phyloP scores from a whole-genome alignment of 2,329 filamentous ascomycete genomes.

The Diplodia sapinea region DNA sequence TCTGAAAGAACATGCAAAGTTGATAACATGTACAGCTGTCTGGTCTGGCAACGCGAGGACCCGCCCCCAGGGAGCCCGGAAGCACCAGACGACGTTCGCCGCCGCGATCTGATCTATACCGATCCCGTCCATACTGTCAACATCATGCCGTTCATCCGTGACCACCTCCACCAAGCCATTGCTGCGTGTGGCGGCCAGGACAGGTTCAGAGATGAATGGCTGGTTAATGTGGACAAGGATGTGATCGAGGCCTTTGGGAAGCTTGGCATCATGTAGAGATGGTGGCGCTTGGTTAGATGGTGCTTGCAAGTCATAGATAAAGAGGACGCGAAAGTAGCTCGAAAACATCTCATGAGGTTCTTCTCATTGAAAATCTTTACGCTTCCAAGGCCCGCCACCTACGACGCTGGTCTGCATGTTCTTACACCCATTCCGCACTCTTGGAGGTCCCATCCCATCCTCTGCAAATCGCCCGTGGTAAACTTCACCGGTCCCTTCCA shows the following conservation, averaged over 20 bases:
- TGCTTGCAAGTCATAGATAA: background rate
- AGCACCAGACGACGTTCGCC: constrained; percentile 53
- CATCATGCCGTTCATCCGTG: constrained; percentile 67
- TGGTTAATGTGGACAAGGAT: constrained; percentile 76
- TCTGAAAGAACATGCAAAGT: background rate
- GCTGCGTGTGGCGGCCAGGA: constrained; percentile 67
- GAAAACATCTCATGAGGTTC: background rate
- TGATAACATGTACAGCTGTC: constrained; percentile 41
- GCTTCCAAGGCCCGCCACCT: background rate
- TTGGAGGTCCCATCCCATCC: background rate
- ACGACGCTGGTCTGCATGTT: background rate
- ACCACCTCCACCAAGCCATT: constrained; percentile 66
- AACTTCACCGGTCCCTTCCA: background rate
- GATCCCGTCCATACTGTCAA: constrained; percentile 74
- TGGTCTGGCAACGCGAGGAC: constrained; percentile 50
- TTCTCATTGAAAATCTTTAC: background rate
- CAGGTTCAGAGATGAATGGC: constrained; percentile 70
- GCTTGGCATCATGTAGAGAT: constrained; percentile 44
- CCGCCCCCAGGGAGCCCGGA: constrained; percentile 41
- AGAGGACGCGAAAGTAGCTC: background rate
- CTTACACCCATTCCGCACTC: background rate
- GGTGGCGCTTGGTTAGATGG: background rate
- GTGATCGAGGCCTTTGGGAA: constrained; percentile 67
- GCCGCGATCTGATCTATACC: constrained; percentile 58
- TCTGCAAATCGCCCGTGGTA: background rate